These are phyloP conservation scores for Neospermospora avenae DNA, from an alignment of 2,329 filamentous ascomycete genomes.

Conservation along the genomic window DNA sequence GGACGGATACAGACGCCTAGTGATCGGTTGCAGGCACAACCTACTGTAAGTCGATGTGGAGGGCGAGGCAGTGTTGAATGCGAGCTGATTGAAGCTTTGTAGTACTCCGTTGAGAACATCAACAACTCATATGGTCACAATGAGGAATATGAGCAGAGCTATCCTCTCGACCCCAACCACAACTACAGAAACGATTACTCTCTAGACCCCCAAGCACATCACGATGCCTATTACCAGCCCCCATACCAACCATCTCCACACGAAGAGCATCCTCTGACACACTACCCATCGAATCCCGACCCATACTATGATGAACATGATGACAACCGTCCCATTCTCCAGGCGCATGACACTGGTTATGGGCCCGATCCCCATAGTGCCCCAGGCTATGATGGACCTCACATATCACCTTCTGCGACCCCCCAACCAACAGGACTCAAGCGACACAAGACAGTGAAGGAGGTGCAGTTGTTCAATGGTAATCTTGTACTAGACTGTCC, in stretches of 20 bases:
- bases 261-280: slow-evolving; percentile 33
- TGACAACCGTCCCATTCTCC: slow-evolving; percentile 74
- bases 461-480: slow-evolving; percentile 94
- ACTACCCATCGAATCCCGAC: slow-evolving; percentile 23
- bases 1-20: slow-evolving; percentile 56
- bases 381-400: slow-evolving; percentile 42
- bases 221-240: slow-evolving; percentile 81
- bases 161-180: slow-evolving; percentile 44
- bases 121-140: slow-evolving; percentile 60
- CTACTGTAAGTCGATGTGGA: slow-evolving; percentile 61
- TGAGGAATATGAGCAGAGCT: slow-evolving; percentile 54
- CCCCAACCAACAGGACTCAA: slow-evolving; percentile 60
- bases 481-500: slow-evolving; percentile 97
- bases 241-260: slow-evolving; percentile 65
- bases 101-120: slow-evolving; percentile 72
- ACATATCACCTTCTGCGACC: slow-evolving; percentile 47
- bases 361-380: slow-evolving; percentile 54
- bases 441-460: slow-evolving; percentile 97
- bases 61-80: neutral
- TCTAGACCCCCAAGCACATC: slow-evolving; percentile 78
- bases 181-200: slow-evolving; percentile 64
- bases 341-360: slow-evolving; percentile 44
- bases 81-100: slow-evolving; percentile 19
- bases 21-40: slow-evolving; percentile 79
- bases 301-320: slow-evolving; percentile 55